Evolutionary conservation across 2,329 filamentous ascomycete species (phyloP).

Genomic region (Pseudodiploospora longispora): DNA sequence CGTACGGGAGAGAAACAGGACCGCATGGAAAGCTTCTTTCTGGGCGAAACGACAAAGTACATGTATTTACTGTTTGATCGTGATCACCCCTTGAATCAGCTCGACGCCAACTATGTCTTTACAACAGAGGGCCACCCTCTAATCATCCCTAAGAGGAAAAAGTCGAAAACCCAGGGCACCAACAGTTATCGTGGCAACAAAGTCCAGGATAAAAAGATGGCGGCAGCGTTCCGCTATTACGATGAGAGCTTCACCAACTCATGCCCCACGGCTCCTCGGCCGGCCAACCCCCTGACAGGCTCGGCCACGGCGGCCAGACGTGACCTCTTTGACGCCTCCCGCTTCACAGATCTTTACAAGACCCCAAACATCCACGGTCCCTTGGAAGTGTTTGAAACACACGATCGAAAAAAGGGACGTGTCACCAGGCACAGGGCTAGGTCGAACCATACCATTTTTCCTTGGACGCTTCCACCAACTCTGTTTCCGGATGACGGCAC

Average conservation of each 20-base stretch:
- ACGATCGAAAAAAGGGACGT: conserved; percentile 40
- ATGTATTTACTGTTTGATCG: conserved; percentile 85
- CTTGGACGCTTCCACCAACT: conserved; percentile 78
- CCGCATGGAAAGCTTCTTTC: conserved; percentile 97
- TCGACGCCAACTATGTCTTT: conserved; percentile 86
- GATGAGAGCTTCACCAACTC: conserved; percentile 44
- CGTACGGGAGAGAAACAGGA: conserved; percentile 78
- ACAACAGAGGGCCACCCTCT: conserved; percentile 94
- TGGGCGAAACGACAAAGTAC: conserved; percentile 95
- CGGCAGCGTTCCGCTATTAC: conserved; percentile 27
- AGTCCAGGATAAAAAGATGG: conserved; percentile 7
- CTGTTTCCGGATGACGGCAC: conserved; percentile 69
- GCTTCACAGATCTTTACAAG: conserved; percentile 71
- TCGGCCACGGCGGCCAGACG: conserved; percentile 71
- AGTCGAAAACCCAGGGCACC: conserved; percentile 1
- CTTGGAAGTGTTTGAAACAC: conserved; percentile 25
- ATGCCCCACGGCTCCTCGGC: conserved; percentile 53
- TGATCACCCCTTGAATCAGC: conserved; percentile 75
- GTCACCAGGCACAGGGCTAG: conserved; percentile 38
- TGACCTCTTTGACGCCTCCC: conserved; percentile 85
- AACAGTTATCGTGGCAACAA: conserved; percentile 3
- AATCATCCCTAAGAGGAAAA: conserved; percentile 55
- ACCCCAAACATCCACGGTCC: conserved; percentile 57
- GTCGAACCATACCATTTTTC: conserved; percentile 78
- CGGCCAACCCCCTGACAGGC: conserved; percentile 58